phyloP scores from a whole-genome alignment of 768 basidiomycete species.

The Nidularia pulvinata region DNA sequence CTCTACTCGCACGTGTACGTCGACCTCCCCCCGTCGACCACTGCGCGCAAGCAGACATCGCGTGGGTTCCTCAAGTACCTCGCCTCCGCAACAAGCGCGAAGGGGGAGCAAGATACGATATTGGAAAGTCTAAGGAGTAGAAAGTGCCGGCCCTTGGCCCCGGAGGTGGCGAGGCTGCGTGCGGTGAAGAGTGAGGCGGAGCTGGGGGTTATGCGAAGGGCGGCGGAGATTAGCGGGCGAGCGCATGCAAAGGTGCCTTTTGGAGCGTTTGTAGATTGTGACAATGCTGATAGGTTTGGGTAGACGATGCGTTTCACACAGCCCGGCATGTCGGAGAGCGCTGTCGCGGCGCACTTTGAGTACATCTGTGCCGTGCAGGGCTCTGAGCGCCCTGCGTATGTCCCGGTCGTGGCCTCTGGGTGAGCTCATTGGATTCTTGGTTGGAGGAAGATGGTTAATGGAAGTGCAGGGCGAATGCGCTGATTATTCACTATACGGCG shows the following conservation, averaged over 20 bases:
- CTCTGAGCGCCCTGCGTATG: conserved; percentile 90
- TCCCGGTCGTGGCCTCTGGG: conserved; percentile 98
- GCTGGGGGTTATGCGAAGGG: conserved; percentile 74
- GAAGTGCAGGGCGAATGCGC: conserved; percentile 68
- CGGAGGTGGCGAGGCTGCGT: conserved; percentile 70
- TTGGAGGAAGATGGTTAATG: too few relatives aligned
- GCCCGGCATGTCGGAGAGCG: conserved; percentile 38
- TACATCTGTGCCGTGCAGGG: conserved; percentile 82
- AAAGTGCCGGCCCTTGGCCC: conserved; percentile 51
- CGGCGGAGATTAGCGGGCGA: conserved; percentile 85
- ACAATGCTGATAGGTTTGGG: neutral
- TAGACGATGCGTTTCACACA: conserved; percentile 84
- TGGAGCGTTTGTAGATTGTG: neutral
- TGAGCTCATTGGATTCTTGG: conserved; percentile 23
- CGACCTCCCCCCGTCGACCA: conserved; percentile 35
- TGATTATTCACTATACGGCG: conserved; percentile 93
- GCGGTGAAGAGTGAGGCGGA: conserved; percentile 82
- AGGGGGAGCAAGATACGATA: conserved; percentile 52
- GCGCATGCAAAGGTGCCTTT: conserved; percentile 79
- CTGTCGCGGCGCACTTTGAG: conserved; percentile 79
- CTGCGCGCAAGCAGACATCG: conserved; percentile 24
- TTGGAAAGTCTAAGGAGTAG: conserved; percentile 51
- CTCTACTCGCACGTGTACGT: conserved; percentile 50
- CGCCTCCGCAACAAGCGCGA: conserved; percentile 18
- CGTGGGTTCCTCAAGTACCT: conserved; percentile 58